Evolutionary conservation across 768 basidiomycete genomes (phyloP), one percentile per base, ranked within the genome.

Genomic region (Tylopilus intermedius): DNA sequence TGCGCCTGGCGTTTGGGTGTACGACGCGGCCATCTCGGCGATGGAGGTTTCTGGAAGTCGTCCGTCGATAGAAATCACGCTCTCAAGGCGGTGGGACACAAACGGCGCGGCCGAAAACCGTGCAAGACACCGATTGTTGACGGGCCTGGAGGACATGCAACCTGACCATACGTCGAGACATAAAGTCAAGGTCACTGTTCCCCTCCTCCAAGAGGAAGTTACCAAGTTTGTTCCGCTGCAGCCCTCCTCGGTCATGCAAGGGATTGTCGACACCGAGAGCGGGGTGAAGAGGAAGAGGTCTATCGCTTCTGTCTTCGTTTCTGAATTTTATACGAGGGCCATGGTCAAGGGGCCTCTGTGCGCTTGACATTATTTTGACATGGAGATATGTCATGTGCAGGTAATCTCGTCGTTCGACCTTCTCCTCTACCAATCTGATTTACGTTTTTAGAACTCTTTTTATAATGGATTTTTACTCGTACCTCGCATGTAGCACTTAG

Each of bases 11-110:
- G 59, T 56, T 8, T 82, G 81, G 80, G 69, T 79, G 4, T 82
- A 81, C 58, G 72, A 76, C 43, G 74, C 79, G n/a, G 72, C 74
- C 3, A 65, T 77, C 37, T 76, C 81, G 26, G 74, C 73, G 9
- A 58, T 67, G 8, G 79, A 79, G 51, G 56, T 62, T 26, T 32
- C 54, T 2, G 59, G 62, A 0, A 8, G 56, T 33, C 58, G 52
- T 26, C 56, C 59, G 11, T 46, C 53, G 9, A 33, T 68, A 21
- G 64, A 63, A 38, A 64, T 63, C 11, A 60, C 64, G 26, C 55
- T 64, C 22, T 58, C 53, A 2, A 33, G 32, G 14, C 33, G 54
- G 2, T 57, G 42, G 42, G 45, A 49, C 38, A 27, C 49, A 22
- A 33, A 24, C 14, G 30, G 49, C 2, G 24, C 22, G 8, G 26